These are phyloP conservation scores for Pinus taeda DNA, from an alignment of 75 land plant species.

Conservation along the genomic window DNA sequence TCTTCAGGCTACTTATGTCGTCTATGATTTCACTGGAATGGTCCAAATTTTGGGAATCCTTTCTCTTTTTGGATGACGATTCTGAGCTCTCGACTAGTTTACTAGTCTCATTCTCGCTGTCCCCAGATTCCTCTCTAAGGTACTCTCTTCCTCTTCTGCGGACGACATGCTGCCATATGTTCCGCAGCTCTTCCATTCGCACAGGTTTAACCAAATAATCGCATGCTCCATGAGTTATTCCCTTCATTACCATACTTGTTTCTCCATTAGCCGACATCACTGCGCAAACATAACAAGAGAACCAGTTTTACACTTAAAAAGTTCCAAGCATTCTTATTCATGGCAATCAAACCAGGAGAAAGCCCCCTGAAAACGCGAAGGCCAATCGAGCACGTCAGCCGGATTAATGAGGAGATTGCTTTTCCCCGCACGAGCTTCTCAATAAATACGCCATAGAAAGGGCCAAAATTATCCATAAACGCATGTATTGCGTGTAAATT, in stretches of 20 bases:
- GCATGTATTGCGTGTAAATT: no score
- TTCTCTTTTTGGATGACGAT: no score
- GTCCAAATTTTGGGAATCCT: not conserved
- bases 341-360: no score
- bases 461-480: no score
- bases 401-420: no score
- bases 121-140: not conserved
- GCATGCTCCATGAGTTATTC: slow-evolving; percentile 95
- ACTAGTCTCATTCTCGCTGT: slow-evolving; percentile 1
- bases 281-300: slow-evolving; percentile 18
- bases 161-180: slow-evolving; percentile 98
- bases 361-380: no score
- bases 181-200: slow-evolving; percentile 88
- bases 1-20: slow-evolving; percentile 28
- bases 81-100: slow-evolving; percentile 10
- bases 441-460: no score
- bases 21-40: not conserved
- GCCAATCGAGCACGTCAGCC: no score
- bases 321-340: no score
- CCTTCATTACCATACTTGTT: slow-evolving; percentile 96
- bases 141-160: slow-evolving; percentile 26
- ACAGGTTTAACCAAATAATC: slow-evolving; percentile 96
- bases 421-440: no score
- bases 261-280: slow-evolving; percentile 99
- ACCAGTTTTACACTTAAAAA: no score